phyloP scores from a whole-genome alignment of 1,284 basidiomycete genomes.

The Cutaneotrichosporon arboriforme region DNA sequence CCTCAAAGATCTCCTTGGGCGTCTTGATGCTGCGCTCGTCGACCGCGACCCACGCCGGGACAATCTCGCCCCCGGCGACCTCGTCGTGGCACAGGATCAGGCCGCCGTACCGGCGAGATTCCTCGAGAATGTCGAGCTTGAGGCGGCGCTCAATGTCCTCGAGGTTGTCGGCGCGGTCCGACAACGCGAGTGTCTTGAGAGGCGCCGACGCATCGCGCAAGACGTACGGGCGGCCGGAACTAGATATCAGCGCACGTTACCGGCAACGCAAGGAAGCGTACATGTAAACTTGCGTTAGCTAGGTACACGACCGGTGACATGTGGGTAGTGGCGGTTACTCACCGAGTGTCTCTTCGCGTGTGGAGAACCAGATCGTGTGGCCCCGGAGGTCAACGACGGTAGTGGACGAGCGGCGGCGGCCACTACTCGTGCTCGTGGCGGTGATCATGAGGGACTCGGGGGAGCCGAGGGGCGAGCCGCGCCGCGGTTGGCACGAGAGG shows the following conservation, averaged over 20 bases:
- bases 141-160: constrained; percentile 90
- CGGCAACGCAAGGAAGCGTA: constrained; percentile 52
- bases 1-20: constrained; percentile 77
- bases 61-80: constrained; percentile 69
- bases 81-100: constrained; percentile 83
- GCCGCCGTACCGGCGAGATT: constrained; percentile 79
- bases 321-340: constrained; percentile 11
- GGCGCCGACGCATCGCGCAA: constrained; percentile 87
- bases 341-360: constrained; percentile 51
- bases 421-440: constrained; percentile 4
- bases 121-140: constrained; percentile 89
- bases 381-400: constrained; percentile 13
- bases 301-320: no score
- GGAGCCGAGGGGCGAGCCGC: background rate
- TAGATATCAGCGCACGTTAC: constrained; percentile 54
- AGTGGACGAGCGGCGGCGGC: constrained; percentile 11
- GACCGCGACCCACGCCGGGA: constrained; percentile 92
- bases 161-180: constrained; percentile 87
- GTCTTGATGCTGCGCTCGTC: constrained; percentile 81
- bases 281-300: constrained; percentile 33
- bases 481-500: constrained; percentile 66
- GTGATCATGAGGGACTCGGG: background rate
- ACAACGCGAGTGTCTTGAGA: constrained; percentile 70
- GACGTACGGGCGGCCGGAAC: constrained; percentile 90
- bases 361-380: constrained; percentile 53